Base-by-base conservation (phyloP, 2,329 filamentous ascomycete species). In the Nothophoma quercina region DNA sequence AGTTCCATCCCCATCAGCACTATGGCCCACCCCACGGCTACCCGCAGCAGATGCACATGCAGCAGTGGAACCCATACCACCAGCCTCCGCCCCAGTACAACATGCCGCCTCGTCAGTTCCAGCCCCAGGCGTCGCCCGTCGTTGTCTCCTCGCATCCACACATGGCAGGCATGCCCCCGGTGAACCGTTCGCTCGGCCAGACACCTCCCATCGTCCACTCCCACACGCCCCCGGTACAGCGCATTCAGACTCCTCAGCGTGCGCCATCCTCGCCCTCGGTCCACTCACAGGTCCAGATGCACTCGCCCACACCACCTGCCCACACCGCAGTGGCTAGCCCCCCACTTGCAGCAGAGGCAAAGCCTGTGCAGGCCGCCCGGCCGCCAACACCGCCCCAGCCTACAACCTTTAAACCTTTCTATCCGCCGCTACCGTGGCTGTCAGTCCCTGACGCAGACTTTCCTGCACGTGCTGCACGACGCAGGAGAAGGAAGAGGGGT, bases 341-440 rank as follows among this genome's bases (percentile, higher is more conserved):
- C 16, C 15, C 38, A 1, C 52, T 59, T 1, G 47, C 40, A 7
- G 51, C 40, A 32, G 64, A 64, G 34, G 47, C 58, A 23, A 62
- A 64, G 56, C 51, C 62, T n/a, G 46, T 36, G 9, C 56, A 53
- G 15, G 38, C 60, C 8, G 50, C 52, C 21, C 54, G 58, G 13
- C 57, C 62, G n/a, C 44, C 60, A 13, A 46, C 54, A 16, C 54
- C 50, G 4, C 62, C 65, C 13, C 65, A 66, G 35, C 63, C 63
- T 19, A 57, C 65, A 7, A 58, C 62, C 7, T 63, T 63, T 43
- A 77, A 75, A 65, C 79, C 80, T 2, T 85, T 79, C 65, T 77
- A 78, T 55, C 79, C 83, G 52, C 75, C 77, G 10, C 72, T 87
- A 16, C 85, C 85, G 9, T 87, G 85, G 85, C 77, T 84, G 26